phyloP scores from a whole-genome alignment of 1,284 basidiomycete genomes.

The Apiotrichum akiyoshidainum region DNA sequence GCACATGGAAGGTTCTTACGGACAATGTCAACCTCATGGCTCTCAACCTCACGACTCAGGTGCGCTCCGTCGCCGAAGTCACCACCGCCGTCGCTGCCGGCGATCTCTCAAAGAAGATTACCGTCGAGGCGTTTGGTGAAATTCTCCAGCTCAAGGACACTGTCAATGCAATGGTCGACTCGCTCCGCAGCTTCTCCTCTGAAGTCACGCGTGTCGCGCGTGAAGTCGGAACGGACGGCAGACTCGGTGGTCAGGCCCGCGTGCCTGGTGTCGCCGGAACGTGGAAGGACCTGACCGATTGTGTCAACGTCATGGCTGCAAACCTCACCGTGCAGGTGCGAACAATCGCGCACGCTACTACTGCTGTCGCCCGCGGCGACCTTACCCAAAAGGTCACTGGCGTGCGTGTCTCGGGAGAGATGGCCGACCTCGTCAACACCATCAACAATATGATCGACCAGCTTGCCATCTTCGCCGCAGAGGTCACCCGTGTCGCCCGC shows the following conservation, averaged over 20 bases:
- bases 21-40: conserved; percentile 79
- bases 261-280: conserved; percentile 85
- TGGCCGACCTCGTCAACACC: conserved; percentile 72
- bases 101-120: conserved; percentile 82
- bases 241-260: conserved; percentile 86
- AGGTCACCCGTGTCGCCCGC: conserved; percentile 91
- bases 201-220: conserved; percentile 74
- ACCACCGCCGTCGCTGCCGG: conserved; percentile 97
- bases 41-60: conserved; percentile 86
- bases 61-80: conserved; percentile 91
- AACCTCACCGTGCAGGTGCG: conserved; percentile 86
- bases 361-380: conserved; percentile 90
- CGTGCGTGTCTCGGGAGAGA: conserved; percentile 92
- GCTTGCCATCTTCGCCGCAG: conserved; percentile 86
- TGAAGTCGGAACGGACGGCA: conserved; percentile 93
- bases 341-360: conserved; percentile 91
- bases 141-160: conserved; percentile 79
- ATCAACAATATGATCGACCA: conserved; percentile 97
- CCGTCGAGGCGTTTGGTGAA: conserved; percentile 94
- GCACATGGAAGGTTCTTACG: conserved; percentile 90
- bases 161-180: conserved; percentile 49
- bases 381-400: conserved; percentile 89
- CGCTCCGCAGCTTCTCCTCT: conserved; percentile 56
- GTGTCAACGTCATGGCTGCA: conserved; percentile 70
- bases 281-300: conserved; percentile 95